Evolutionary conservation across 176 grass and related monocot species (phyloP), one percentile per base, ranked within the genome.

Genomic region (Triticum timopheevii): DNA sequence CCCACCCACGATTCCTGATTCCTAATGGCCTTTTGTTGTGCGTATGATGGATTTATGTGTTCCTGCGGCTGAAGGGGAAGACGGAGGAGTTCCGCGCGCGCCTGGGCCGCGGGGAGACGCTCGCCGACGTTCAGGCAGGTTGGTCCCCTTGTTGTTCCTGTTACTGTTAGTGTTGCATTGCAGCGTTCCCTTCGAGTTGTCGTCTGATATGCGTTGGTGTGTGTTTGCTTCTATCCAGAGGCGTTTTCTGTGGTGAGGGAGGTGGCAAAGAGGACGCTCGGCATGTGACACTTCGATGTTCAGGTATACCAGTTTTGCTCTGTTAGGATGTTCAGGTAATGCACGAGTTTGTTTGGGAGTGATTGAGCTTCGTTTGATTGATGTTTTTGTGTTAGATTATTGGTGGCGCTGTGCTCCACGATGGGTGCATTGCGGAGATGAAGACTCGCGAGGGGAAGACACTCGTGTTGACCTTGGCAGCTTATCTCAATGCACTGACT

Each of bases 341-440:
- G 31, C 25, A 13, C 15, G 31, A 30, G 30, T 76, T 28, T 38
- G 34, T 52, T 54, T 15, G 6, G 1, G n/a, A 15, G 49, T 45
- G 22, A 58, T 76, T 76, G 7, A 77, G 42, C 35, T 65, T 17
- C 28, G 10, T 82, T 73, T 40, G 6, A 3, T 42, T 58, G 30
- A 61, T 82, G 10, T 72, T 31, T 63, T 70, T 17, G 23, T 69
- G 34, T 47, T 73, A 98, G 96, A 95, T 98, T 79, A 94, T 98
- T 91, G 96, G 96, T 12, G 96, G 96, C 39, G 93, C 93, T n/a
- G 96, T 98, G 63, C 91, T 98, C n/a, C 88, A 98, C 7, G 96
- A 98, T 39, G 93, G 96, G 35, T 98, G 96, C 84, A 98, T 98
- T 83, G 96, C 96, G 0, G 96, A 95, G 90, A 95, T 98, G 96